A percentile compares a stretch with the other conserved stretches of the same genome.
phyloP scores from a whole-genome alignment of 2,329 filamentous ascomycete species.

The Botrytis deweyae region DNA sequence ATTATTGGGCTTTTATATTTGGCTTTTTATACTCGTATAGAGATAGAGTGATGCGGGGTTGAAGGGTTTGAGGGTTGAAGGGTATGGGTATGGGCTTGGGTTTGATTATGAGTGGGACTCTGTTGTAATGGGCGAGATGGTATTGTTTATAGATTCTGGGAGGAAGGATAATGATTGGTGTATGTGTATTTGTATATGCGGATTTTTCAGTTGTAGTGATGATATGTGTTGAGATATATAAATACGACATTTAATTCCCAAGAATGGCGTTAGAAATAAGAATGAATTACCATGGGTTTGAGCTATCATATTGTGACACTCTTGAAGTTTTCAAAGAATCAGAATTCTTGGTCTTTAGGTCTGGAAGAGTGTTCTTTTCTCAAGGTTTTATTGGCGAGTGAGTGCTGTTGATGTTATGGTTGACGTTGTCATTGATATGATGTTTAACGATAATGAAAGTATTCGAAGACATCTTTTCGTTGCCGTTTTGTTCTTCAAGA shows the following conservation, averaged over 20 bases:
- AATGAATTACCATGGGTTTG: no score
- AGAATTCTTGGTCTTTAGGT: not conserved
- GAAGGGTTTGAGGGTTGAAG: not conserved
- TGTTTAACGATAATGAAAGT: rapidly evolving
- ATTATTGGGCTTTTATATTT: not conserved
- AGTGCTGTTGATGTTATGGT: no score
- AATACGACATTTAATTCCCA: not conserved
- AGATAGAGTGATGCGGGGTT: not conserved
- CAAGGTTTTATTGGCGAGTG: no score
- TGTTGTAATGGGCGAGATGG: no score
- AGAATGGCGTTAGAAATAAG: no score
- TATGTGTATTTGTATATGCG: not conserved
- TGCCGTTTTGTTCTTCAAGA: rapidly evolving
- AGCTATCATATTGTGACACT: no score
- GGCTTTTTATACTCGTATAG: not conserved
- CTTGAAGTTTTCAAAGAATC: not conserved
- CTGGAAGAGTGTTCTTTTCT: not conserved
- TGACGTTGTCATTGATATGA: not conserved
- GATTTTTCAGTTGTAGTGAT: not conserved
- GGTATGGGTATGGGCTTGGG: no score
- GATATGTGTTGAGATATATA: not conserved
- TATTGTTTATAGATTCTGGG: no score
- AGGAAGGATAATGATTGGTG: no score
- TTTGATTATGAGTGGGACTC: no score
- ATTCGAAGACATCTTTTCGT: not conserved